phyloP scores from a whole-genome alignment of 1,139 yeast genomes.

The Yamadazyma triangularis region DNA sequence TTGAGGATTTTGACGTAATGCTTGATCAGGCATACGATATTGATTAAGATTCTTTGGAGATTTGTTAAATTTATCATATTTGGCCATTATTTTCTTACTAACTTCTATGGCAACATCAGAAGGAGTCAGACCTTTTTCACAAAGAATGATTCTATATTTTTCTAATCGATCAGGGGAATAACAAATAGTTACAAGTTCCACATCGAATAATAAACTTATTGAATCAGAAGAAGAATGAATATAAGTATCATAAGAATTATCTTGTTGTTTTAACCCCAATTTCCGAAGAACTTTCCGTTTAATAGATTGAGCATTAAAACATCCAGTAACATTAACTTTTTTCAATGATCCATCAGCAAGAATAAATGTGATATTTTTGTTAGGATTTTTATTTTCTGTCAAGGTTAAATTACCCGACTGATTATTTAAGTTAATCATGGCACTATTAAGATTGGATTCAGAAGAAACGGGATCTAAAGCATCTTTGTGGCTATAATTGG shows the following conservation, averaged over 20 bases:
- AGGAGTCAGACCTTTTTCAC: slow-evolving; percentile 62
- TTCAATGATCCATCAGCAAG: slow-evolving; percentile 73
- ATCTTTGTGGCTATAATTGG: slow-evolving; percentile 9
- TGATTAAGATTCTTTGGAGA: slow-evolving; percentile 16
- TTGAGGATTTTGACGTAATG: too few species aligned
- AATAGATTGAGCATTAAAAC: slow-evolving; percentile 77
- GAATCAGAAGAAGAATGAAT: slow-evolving; percentile 20
- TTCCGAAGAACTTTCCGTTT: slow-evolving; percentile 66
- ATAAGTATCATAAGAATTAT: slow-evolving; percentile 40
- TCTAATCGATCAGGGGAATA: slow-evolving; percentile 71
- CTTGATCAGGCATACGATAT: slow-evolving; percentile 21
- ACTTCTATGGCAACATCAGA: slow-evolving; percentile 59
- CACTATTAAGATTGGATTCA: slow-evolving; percentile 13
- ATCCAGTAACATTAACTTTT: slow-evolving; percentile 70
- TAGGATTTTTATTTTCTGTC: slow-evolving; percentile 27
- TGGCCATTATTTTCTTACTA: slow-evolving; percentile 42
- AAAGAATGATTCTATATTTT: slow-evolving; percentile 68
- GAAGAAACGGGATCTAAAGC: slow-evolving; percentile 9
- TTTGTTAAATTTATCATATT: slow-evolving; percentile 28
- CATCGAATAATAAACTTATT: slow-evolving; percentile 61
- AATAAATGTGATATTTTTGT: slow-evolving; percentile 57
- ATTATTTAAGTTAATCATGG: slow-evolving; percentile 3
- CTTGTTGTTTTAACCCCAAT: slow-evolving; percentile 45
- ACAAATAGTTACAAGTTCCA: slow-evolving; percentile 78
- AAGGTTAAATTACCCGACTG: slow-evolving; percentile 1